Evolutionary conservation across 805 yeast species (phyloP).

Genomic region (Teunomyces aglyptinius): DNA sequence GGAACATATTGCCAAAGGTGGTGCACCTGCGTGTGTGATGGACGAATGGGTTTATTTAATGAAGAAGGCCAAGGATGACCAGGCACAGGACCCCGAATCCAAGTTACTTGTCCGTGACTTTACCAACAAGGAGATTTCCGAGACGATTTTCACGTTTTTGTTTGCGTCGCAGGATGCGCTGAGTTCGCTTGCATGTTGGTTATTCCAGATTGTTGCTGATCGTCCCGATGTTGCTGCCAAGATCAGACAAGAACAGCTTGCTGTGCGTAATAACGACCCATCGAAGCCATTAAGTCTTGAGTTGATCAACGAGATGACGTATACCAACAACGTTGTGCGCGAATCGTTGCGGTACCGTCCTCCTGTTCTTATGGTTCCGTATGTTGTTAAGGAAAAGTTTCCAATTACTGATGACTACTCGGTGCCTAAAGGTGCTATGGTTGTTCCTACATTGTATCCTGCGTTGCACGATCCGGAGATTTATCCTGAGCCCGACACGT

Average conservation of each 20-base stretch:
- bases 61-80: slow-evolving; percentile 64
- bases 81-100: slow-evolving; percentile 48
- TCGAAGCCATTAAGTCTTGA: slow-evolving; percentile 59
- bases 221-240: slow-evolving; percentile 86
- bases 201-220: slow-evolving; percentile 94
- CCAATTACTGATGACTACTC: slow-evolving; percentile 81
- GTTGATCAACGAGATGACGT: slow-evolving; percentile 80
- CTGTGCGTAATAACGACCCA: slow-evolving; percentile 78
- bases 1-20: slow-evolving; percentile 72
- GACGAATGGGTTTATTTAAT: slow-evolving; percentile 92
- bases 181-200: slow-evolving; percentile 96
- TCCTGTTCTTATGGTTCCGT: slow-evolving; percentile 97
- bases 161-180: slow-evolving; percentile 99
- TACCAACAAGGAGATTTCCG: slow-evolving; percentile 87
- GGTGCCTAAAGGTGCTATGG: slow-evolving; percentile 96
- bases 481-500: slow-evolving; percentile 90
- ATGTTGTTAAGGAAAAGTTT: slow-evolving; percentile 82
- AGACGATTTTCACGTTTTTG: slow-evolving; percentile 92
- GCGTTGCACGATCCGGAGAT: slow-evolving; percentile 97
- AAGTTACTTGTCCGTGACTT: slow-evolving; percentile 75
- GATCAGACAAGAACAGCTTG: slow-evolving; percentile 88
- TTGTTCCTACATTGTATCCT: slow-evolving; percentile 93
- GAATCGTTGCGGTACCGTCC: slow-evolving; percentile 95
- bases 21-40: slow-evolving; percentile 82
- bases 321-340: slow-evolving; percentile 86